Evolutionary conservation across 495 filamentous ascomycete species (phyloP).

Genomic region (Penicillium daleae): DNA sequence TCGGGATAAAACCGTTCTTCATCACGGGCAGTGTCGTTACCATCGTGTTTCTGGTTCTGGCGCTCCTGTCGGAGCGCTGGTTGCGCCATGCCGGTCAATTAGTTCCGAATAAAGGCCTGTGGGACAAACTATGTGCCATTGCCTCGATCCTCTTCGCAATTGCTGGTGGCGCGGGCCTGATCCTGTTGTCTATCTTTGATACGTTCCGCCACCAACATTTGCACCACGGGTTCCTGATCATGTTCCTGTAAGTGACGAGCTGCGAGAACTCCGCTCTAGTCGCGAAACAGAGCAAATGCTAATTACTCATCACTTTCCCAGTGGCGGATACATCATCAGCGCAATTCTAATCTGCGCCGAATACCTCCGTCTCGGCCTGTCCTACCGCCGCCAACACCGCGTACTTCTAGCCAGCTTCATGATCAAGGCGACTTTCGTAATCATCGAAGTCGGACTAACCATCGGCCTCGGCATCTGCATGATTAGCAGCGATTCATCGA

Average conservation of each 20-base stretch:
- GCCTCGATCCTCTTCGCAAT: slow-evolving; percentile 74
- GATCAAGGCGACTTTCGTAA: slow-evolving; percentile 79
- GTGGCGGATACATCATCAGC: slow-evolving; percentile 66
- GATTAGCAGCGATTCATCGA: slow-evolving; percentile 35
- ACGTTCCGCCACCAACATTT: slow-evolving; percentile 63
- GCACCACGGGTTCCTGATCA: slow-evolving; percentile 76
- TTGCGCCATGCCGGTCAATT: slow-evolving; percentile 76
- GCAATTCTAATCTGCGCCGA: slow-evolving; percentile 87
- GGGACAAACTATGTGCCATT: slow-evolving; percentile 71
- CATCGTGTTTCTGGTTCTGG: slow-evolving; percentile 81
- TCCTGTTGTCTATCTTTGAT: slow-evolving; percentile 85
- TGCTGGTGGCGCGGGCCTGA: slow-evolving; percentile 75
- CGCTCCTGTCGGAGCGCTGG: slow-evolving; percentile 80
- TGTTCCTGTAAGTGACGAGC: slow-evolving; percentile 73
- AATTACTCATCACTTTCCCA: slow-evolving; percentile 15
- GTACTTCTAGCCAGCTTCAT: slow-evolving; percentile 77
- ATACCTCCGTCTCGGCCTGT: slow-evolving; percentile 80
- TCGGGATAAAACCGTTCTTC: slow-evolving; percentile 81
- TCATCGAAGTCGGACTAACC: slow-evolving; percentile 76
- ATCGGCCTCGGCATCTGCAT: slow-evolving; percentile 59
- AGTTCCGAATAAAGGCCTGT: slow-evolving; percentile 65
- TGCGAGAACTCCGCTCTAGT: neutral
- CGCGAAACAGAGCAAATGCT: neutral
- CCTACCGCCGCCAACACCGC: slow-evolving; percentile 68
- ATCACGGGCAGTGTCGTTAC: slow-evolving; percentile 78